Evolutionary conservation across 441 rosid species (phyloP).

Genomic region (Pelargonium australe): DNA sequence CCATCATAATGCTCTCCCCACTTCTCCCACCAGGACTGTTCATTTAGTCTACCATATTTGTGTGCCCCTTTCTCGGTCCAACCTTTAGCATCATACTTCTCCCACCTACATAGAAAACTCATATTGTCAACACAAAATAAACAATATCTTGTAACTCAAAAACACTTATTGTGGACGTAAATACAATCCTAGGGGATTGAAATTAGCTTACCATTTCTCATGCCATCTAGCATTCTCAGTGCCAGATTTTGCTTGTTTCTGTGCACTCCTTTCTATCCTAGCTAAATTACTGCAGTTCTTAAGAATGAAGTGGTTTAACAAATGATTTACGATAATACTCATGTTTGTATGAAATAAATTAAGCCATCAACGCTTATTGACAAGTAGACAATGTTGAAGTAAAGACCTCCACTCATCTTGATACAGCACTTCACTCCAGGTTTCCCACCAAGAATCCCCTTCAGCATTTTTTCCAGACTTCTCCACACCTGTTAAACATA

Average conservation of each 20-base stretch:
- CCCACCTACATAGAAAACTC: slow-evolving; percentile 69
- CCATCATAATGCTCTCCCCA: slow-evolving; percentile 99
- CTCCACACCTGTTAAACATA: slow-evolving; percentile 62
- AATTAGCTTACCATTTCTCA: slow-evolving; percentile 79
- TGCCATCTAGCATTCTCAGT: slow-evolving; percentile 95
- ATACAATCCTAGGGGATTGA: slow-evolving; percentile 13
- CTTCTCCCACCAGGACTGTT: slow-evolving; percentile 99
- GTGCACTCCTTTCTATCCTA: slow-evolving; percentile 97
- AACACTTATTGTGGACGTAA: slow-evolving; percentile 5
- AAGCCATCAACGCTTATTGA: slow-evolving; percentile 5
- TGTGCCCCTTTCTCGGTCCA: slow-evolving; percentile 99
- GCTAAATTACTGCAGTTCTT: slow-evolving; percentile 70
- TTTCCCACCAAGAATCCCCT: slow-evolving; percentile 99
- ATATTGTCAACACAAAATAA: neutral
- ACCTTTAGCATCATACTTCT: slow-evolving; percentile 96
- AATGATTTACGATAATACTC: neutral
- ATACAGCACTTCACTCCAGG: slow-evolving; percentile 95
- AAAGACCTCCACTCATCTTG: slow-evolving; percentile 98
- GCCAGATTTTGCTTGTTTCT: slow-evolving; percentile 96
- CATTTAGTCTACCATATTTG: slow-evolving; percentile 88
- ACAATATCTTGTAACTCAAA: neutral
- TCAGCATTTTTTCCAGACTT: slow-evolving; percentile 92
- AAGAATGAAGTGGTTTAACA: slow-evolving; percentile 5
- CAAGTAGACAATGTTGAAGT: slow-evolving; percentile 9
- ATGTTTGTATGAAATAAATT: slow-evolving; percentile 10